Conservation (phyloP, 805 yeast species). For the Candida yuanshanica region DNA sequence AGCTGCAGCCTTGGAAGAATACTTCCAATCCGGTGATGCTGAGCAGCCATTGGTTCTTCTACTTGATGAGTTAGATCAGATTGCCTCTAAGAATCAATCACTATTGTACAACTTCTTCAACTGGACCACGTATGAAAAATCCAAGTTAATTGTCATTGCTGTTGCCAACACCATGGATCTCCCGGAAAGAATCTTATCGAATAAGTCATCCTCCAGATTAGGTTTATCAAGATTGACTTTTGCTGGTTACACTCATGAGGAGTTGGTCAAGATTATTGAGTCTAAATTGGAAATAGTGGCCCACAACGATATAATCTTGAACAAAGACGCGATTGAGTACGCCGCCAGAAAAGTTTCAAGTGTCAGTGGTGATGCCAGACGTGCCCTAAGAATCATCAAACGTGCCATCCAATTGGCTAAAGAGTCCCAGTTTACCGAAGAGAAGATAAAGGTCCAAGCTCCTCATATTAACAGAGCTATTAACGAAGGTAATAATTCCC, state of each 20-base stretch:
- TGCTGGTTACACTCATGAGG: slow-evolving; percentile 79
- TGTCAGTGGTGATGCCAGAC: slow-evolving; percentile 95
- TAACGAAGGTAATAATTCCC: slow-evolving; percentile 71
- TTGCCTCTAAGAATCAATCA: slow-evolving; percentile 74
- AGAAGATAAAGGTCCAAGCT: slow-evolving; percentile 52
- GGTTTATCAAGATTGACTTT: slow-evolving; percentile 86
- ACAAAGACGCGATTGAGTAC: slow-evolving; percentile 77
- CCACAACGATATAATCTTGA: slow-evolving; percentile 32
- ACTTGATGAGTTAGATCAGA: slow-evolving; percentile 90
- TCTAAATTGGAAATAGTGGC: slow-evolving; percentile 53
- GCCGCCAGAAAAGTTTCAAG: slow-evolving; percentile 93
- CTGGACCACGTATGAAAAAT: slow-evolving; percentile 85
- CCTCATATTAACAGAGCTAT: slow-evolving; percentile 75
- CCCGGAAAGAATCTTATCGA: slow-evolving; percentile 83
- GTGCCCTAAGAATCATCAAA: slow-evolving; percentile 83
- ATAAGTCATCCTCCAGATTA: slow-evolving; percentile 84
- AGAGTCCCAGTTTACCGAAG: slow-evolving; percentile 13
- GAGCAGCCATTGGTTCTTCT: slow-evolving; percentile 53
- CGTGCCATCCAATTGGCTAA: slow-evolving; percentile 82
- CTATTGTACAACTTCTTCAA: slow-evolving; percentile 95
- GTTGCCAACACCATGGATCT: slow-evolving; percentile 97
- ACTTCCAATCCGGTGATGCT: slow-evolving; percentile 39
- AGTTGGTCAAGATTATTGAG: slow-evolving; percentile 68
- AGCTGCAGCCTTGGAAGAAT: slow-evolving; percentile 50
- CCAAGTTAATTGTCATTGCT: slow-evolving; percentile 82